These are phyloP conservation scores for Mrakia gelida DNA, from an alignment of 768 basidiomycete genomes.

Conservation along the genomic window DNA sequence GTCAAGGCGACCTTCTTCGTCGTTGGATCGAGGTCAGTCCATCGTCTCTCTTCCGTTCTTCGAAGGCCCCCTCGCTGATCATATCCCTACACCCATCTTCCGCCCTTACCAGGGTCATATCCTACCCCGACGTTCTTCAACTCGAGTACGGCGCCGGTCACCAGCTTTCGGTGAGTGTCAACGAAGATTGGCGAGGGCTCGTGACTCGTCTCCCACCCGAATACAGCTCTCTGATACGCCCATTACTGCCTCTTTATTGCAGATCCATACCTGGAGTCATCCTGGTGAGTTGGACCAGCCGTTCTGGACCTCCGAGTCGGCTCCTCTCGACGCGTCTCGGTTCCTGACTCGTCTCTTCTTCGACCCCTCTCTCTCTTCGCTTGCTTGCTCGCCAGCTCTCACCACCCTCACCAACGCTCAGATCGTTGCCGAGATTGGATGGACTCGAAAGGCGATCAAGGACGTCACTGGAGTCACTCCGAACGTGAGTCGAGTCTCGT, in stretches of 20 bases:
- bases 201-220: too few species aligned
- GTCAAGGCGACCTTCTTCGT: constrained; percentile 81
- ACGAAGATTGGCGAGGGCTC: too few species aligned
- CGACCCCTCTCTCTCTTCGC: not conserved
- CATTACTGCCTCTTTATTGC: too few species aligned
- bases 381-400: not conserved
- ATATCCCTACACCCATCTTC: not conserved
- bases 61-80: too few species aligned
- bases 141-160: constrained; percentile 73
- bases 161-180: constrained; percentile 55
- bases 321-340: not conserved
- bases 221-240: not conserved
- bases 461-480: constrained; percentile 70
- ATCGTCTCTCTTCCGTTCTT: too few species aligned
- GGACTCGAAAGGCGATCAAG: constrained; percentile 78
- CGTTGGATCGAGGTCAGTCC: constrained; percentile 13
- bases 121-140: constrained; percentile 64
- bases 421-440: constrained; percentile 82
- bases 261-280: constrained; percentile 67
- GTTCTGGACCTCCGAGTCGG: too few species aligned
- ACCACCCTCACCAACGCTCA: constrained; percentile 69
- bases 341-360: not conserved
- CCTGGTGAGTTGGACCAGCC: constrained; percentile 37
- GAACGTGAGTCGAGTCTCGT: constrained; percentile 43
- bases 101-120: constrained; percentile 53